These are phyloP conservation scores for Jackrogersella minutella DNA, from an alignment of 495 filamentous ascomycete genomes.

Conservation along the genomic window DNA sequence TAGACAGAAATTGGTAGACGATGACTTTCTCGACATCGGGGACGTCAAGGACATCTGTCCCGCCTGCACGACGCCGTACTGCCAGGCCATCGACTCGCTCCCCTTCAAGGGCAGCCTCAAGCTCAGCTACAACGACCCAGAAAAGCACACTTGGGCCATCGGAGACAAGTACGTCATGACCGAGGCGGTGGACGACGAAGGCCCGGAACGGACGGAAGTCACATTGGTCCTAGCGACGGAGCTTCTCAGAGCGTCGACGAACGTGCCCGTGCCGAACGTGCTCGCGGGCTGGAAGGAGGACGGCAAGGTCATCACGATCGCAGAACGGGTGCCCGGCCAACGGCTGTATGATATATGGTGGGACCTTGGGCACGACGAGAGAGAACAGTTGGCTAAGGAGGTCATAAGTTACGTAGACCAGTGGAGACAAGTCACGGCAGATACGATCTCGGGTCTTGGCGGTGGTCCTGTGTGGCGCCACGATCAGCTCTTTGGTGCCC, in stretches of 20 bases:
- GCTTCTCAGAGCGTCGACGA: slow-evolving; percentile 15
- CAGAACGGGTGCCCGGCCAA: slow-evolving; percentile 21
- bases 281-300: slow-evolving; percentile 40
- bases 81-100: slow-evolving; percentile 36
- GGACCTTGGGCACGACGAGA: slow-evolving; percentile 20
- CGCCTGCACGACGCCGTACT: slow-evolving; percentile 39
- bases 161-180: slow-evolving; percentile 39
- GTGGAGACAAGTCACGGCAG: slow-evolving; percentile 28
- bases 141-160: slow-evolving; percentile 39
- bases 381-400: slow-evolving; percentile 31
- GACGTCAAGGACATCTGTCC: slow-evolving; percentile 43
- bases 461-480: slow-evolving; percentile 29
- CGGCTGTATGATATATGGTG: slow-evolving; percentile 44
- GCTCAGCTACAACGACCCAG: slow-evolving; percentile 34
- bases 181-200: slow-evolving; percentile 28
- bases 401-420: slow-evolving; percentile 23
- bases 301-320: slow-evolving; percentile 39
- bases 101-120: slow-evolving; percentile 39
- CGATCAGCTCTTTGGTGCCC: slow-evolving; percentile 28
- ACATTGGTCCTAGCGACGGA: slow-evolving; percentile 23
- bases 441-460: slow-evolving; percentile 29
- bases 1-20: not conserved
- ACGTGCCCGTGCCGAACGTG: slow-evolving; percentile 33
- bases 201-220: slow-evolving; percentile 19
- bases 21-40: slow-evolving; percentile 38